Percentiles rank a stretch among this genome's conserved stretches.
Conservation (phyloP, 768 basidiomycete species). For the Boletus patriciae region DNA sequence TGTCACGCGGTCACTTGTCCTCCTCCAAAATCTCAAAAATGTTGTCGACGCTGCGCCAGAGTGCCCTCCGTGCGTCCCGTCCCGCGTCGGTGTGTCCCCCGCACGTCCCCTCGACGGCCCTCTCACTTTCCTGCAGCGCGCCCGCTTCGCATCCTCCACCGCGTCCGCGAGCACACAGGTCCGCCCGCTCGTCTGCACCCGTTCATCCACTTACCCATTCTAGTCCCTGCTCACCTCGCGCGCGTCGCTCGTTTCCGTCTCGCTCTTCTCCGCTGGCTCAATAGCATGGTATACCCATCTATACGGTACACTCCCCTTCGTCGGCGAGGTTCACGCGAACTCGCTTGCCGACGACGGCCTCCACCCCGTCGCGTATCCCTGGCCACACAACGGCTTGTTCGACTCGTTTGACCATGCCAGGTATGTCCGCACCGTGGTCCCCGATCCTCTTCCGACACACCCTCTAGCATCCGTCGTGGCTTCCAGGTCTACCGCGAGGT, state of each 20-base stretch:
- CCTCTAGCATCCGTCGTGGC: slow-evolving; percentile 83
- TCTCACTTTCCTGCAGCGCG: slow-evolving; percentile 40
- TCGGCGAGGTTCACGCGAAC: slow-evolving; percentile 91
- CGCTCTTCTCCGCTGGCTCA: slow-evolving; percentile 79
- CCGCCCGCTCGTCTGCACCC: slow-evolving; percentile 22
- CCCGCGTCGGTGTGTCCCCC: slow-evolving; percentile 47
- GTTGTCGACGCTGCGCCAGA: slow-evolving; percentile 77
- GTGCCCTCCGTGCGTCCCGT: slow-evolving; percentile 48
- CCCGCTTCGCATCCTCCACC: slow-evolving; percentile 70
- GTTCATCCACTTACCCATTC: background rate
- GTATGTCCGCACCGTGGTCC: slow-evolving; percentile 47
- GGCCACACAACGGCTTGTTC: slow-evolving; percentile 84
- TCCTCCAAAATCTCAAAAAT: slow-evolving; percentile 62
- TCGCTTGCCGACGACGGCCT: slow-evolving; percentile 92
- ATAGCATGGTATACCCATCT: slow-evolving; percentile 96
- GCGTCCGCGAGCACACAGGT: slow-evolving; percentile 66
- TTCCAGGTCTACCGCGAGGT: slow-evolving; percentile 99
- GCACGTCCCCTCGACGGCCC: background rate
- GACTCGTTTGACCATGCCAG: slow-evolving; percentile 97
- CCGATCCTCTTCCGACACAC: slow-evolving; percentile 12
- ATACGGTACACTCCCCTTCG: slow-evolving; percentile 86
- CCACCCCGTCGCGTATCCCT: slow-evolving; percentile 83
- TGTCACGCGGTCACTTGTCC: slow-evolving; percentile 41
- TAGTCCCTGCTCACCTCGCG: slow-evolving; percentile 72
- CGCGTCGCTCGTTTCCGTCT: slow-evolving; percentile 70